Base-by-base conservation (phyloP, 2,329 filamentous ascomycete genomes). In the Aspergillus alliaceus region DNA sequence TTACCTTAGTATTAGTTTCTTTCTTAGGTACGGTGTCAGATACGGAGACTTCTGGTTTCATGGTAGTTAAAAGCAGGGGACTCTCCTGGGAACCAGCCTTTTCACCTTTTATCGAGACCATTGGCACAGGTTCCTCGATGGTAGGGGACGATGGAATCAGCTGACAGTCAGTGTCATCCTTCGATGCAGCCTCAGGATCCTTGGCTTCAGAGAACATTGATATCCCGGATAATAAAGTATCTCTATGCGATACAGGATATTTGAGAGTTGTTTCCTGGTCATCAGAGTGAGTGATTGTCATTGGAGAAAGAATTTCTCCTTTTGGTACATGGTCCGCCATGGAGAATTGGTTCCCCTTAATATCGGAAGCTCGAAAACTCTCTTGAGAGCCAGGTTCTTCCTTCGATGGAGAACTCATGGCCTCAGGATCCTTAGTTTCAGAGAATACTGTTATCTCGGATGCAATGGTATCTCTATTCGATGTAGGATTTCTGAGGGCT, bases 131-230 rank as follows among this genome's bases (percentile, higher is more conserved):
- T n/a, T 24, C 14, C 12, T 7, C 14, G 9, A 44, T 25, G 11
- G 15, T 15, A 14, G 40, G n/a, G 11, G 39, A n/a, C 14, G 14
- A 15, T 15, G 14, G 40, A 18, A n/a, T 44, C 14, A n/a, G 24
- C 24, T 27, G 24, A 11, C 12, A 24, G 20, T 6, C 15, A 12
- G 40, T 44, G 6, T 29, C 14, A n/a, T 27, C 40, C 24, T 44
- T 44, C 15, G 24, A 44, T 27, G 24, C 12, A 9, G 40, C 8
- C 24, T 44, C 24, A 2, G 24, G 11, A 35, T 50, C 49, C 31
- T 46, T 42, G 15, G 31, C 22, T 20, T 59, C 54, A 14, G 48
- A 49, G 25, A 31, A 51, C n/a, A 29, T 15, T 59, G 59, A 60
- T 57, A 53, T 59, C 53, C 44, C 49, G 25, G 18, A 40, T 20